Evolutionary conservation across 805 yeast species (phyloP).

Genomic region (Lipomyces starkeyi): DNA sequence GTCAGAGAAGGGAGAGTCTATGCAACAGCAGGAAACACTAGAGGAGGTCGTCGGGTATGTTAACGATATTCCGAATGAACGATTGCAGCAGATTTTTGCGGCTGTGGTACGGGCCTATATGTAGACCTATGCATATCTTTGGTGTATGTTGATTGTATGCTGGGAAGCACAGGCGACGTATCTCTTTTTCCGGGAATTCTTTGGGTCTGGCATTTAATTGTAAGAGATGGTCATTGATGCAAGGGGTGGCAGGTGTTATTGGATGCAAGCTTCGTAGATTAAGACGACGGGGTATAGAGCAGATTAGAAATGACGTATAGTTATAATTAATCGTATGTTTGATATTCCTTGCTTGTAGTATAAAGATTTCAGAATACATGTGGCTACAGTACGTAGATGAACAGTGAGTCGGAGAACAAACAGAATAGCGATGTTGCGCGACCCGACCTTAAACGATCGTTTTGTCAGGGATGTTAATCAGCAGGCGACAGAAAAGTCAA

Average conservation of each 20-base stretch:
- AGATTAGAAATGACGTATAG: not conserved
- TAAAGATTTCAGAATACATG: too few relatives aligned
- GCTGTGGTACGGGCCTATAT: constrained; percentile 16
- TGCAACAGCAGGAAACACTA: not conserved
- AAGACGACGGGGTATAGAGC: not conserved
- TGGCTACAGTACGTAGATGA: not conserved
- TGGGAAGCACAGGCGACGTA: not conserved
- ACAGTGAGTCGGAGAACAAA: not conserved
- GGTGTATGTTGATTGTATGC: too few relatives aligned
- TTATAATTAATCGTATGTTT: not conserved
- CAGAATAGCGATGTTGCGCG: not conserved
- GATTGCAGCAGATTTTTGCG: constrained; percentile 15
- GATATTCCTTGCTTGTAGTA: not conserved
- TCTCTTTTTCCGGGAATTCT: not conserved
- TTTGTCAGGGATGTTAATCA: not conserved
- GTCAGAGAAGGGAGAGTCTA: not conserved
- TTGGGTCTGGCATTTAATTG: not conserved
- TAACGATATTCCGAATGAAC: not conserved
- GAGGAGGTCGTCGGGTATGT: constrained; percentile 3
- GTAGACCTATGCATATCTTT: not conserved
- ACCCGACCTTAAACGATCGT: too few relatives aligned
- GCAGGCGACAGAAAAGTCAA: not conserved
- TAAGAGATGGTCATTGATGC: not conserved
- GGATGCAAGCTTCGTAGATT: too few relatives aligned
- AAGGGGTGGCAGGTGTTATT: not conserved